Evolutionary conservation across 805 yeast genomes (phyloP).

Genomic region (Yarrowia bubula): DNA sequence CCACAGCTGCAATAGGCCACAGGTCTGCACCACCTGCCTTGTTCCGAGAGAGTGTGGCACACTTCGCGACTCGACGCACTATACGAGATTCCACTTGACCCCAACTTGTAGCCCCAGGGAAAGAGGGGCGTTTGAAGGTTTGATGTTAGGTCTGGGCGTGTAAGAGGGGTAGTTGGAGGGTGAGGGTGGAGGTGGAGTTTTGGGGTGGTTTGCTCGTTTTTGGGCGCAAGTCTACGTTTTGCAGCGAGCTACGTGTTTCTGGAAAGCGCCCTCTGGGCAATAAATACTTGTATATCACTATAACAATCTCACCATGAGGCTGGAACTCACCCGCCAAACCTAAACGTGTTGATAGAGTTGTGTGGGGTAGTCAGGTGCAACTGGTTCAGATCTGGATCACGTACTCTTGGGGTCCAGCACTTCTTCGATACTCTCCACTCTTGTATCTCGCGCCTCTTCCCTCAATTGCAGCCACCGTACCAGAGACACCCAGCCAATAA

Average conservation of each 20-base stretch:
- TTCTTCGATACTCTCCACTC: neutral
- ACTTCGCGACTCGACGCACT: neutral
- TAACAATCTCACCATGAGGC: neutral
- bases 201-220: too few species aligned
- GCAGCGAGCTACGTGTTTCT: too few species aligned
- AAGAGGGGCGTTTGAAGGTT: too few species aligned
- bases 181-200: too few species aligned
- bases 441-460: neutral
- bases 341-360: conserved; percentile 6
- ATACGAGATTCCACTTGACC: neutral
- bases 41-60: too few species aligned
- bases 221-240: too few species aligned
- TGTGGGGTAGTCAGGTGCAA: conserved; percentile 16
- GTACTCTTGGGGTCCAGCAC: neutral
- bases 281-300: neutral
- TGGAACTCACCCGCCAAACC: conserved; percentile 19
- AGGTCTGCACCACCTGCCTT: neutral
- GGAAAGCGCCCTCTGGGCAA: neutral
- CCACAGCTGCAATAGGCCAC: neutral
- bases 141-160: too few species aligned
- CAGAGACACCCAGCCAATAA: neutral
- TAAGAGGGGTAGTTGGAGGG: too few species aligned
- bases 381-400: neutral
- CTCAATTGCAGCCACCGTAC: conserved; percentile 14
- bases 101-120: too few species aligned